Percentiles rank a stretch among this genome's conserved stretches.
phyloP scores from a whole-genome alignment of 2,329 filamentous ascomycete genomes.

The Colletotrichum sp. region DNA sequence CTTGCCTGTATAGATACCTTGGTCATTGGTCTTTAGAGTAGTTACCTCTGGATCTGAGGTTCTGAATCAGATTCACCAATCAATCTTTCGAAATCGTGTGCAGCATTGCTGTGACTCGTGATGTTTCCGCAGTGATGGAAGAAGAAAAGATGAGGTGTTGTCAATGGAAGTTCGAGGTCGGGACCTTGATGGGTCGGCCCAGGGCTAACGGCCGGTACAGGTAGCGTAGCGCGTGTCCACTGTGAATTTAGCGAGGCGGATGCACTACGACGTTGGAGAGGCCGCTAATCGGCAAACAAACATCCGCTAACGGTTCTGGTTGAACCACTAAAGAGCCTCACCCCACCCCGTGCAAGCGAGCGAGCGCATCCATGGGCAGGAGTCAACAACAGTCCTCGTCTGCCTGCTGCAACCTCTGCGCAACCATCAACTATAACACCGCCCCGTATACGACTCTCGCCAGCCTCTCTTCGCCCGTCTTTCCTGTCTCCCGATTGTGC shows the following conservation, averaged over 20 bases:
- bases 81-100: background rate
- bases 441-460: background rate
- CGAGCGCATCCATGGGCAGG: background rate
- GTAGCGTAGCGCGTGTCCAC: background rate
- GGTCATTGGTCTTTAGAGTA: conserved; percentile 9
- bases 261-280: background rate
- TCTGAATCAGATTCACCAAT: background rate
- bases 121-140: background rate
- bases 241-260: background rate
- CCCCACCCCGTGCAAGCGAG: background rate
- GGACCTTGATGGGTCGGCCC: background rate
- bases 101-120: background rate
- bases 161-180: background rate
- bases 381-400: background rate
- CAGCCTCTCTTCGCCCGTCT: background rate
- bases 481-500: background rate
- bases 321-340: background rate
- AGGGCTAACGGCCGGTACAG: background rate
- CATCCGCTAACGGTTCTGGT: background rate
- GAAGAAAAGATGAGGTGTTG: background rate
- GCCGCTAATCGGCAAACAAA: background rate
- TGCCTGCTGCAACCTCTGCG: background rate
- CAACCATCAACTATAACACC: background rate
- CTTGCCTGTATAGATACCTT: conserved; percentile 9
- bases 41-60: background rate